Evolutionary conservation across 2,329 filamentous ascomycete species (phyloP).

Genomic region (Cadophora luteo-olivacea): DNA sequence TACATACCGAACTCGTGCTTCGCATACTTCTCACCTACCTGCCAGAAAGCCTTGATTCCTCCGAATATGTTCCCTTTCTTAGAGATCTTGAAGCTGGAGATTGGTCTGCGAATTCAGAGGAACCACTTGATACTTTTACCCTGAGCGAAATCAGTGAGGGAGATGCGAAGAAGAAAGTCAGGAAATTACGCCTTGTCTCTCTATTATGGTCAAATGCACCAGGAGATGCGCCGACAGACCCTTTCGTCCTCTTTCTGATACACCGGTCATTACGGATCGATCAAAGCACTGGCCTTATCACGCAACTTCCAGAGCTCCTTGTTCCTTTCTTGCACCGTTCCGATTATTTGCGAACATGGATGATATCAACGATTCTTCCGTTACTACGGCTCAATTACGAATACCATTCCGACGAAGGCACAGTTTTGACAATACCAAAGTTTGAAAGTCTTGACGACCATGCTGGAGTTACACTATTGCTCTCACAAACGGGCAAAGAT

Average conservation of each 20-base stretch:
- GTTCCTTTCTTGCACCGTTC: conserved; percentile 70
- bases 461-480: conserved; percentile 64
- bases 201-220: conserved; percentile 58
- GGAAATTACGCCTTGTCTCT: conserved; percentile 67
- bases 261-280: conserved; percentile 74
- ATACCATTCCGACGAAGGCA: conserved; percentile 61
- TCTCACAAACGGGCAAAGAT: conserved; percentile 57
- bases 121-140: conserved; percentile 57
- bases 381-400: conserved; percentile 72
- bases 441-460: conserved; percentile 68
- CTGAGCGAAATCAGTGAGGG: conserved; percentile 66
- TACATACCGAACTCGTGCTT: conserved; percentile 70
- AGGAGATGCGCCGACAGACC: conserved; percentile 57
- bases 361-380: conserved; percentile 72
- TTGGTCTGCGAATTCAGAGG: conserved; percentile 46
- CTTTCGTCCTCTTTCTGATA: conserved; percentile 68
- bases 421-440: conserved; percentile 61
- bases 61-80: conserved; percentile 67
- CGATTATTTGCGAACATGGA: conserved; percentile 69
- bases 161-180: conserved; percentile 67
- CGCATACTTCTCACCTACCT: conserved; percentile 79
- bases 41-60: conserved; percentile 72
- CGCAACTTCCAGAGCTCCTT: conserved; percentile 71
- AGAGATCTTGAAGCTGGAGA: conserved; percentile 53
- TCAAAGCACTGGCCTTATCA: conserved; percentile 72